phyloP scores from a whole-genome alignment of 495 filamentous ascomycete genomes.

The Ramalina peruviana region DNA sequence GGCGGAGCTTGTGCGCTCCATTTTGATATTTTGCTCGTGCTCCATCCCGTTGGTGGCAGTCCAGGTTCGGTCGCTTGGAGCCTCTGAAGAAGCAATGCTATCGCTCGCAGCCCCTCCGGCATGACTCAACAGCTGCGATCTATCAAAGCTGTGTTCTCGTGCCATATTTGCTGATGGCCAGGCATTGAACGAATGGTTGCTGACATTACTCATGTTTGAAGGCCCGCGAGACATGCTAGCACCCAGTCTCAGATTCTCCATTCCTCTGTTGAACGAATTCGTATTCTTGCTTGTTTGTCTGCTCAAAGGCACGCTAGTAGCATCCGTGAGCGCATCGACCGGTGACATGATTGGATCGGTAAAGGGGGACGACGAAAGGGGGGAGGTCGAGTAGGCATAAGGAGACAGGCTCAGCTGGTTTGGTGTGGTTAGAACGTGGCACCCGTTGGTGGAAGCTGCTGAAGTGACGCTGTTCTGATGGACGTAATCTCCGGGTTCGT shows the following conservation, averaged over 20 bases:
- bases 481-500: constrained; percentile 6
- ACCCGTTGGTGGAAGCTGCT: background rate
- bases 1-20: constrained; percentile 24
- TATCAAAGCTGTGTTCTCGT: background rate
- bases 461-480: background rate
- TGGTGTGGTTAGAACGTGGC: background rate
- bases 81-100: constrained; percentile 23
- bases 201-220: background rate
- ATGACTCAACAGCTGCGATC: constrained; percentile 16
- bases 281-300: constrained; percentile 29
- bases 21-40: background rate
- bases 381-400: background rate
- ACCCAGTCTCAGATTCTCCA: constrained; percentile 32
- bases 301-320: constrained; percentile 25
- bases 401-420: background rate
- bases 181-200: background rate
- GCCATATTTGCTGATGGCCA: background rate
- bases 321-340: constrained; percentile 2
- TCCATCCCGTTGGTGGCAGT: too few species aligned
- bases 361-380: constrained; percentile 1
- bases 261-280: constrained; percentile 27
- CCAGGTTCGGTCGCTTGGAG: constrained; percentile 13
- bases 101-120: constrained; percentile 3
- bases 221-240: constrained; percentile 14
- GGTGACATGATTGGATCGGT: constrained; percentile 5